Evolutionary conservation across 148 eudicot genomes (phyloP), one percentile per base, ranked within the genome.

Genomic region (Cornus controversa): DNA sequence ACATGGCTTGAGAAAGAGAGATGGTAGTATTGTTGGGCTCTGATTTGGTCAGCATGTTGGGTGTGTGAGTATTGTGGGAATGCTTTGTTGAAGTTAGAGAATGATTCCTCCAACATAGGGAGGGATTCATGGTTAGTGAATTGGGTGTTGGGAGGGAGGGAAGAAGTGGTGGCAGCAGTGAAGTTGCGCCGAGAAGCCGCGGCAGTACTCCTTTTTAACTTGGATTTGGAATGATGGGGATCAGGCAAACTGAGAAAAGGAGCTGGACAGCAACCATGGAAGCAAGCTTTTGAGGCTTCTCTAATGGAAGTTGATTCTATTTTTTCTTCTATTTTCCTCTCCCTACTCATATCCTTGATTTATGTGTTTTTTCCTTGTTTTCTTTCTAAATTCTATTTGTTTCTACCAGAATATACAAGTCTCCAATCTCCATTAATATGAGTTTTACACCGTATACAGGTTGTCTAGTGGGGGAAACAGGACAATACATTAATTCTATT

Each of bases 121-220:
- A 94, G 86, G 66, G 97, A 89, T 13, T 94, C 95, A 28, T 89
- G 91, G 79, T 92, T 87, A 0, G 91, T 91, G 86, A 94, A 92
- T 40, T 82, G 76, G 37, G 87, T 69, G 76, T 87, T 28, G 11
- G 93, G 93, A 34, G 87, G 84, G 27, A 94, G 86, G 31, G 97
- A 86, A 15, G 91, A 81, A 64, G 76, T 31, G 0, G 91, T 87
- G 3, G 92, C 80, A 25, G 92, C 84, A 1, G 75, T 78, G 74
- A 92, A 92, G 60, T 88, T 89, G 24, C 80, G 76, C 13, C 73
- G 84, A 13, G 86, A 82, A 71, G 80, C 75, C 27, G 29, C 5
- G 31, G 84, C 77, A 20, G 83, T 80, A 80, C 75, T 79, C 64
- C 69, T 42, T 26, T 31, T n/a, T n/a, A 69, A 62, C 16, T 80